Evolutionary conservation across 805 yeast genomes (phyloP), one percentile per base, ranked within the genome.

Genomic region (Candida maesae): DNA sequence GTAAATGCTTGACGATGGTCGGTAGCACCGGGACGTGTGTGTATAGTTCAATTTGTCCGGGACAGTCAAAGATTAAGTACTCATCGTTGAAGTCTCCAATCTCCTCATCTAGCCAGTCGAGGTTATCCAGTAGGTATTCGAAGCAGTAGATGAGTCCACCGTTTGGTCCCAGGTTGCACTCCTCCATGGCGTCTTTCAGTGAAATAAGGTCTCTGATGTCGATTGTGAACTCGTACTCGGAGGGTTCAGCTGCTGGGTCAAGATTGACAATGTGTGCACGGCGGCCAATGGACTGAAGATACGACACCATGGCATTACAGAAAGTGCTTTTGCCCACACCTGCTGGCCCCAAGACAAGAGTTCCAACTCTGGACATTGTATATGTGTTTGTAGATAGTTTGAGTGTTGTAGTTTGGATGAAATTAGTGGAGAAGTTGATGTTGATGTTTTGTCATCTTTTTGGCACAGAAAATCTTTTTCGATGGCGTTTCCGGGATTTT

Each of bases 91-190:
- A 93, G 48, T 93, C 98, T 14, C 99, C 99, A 44, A 93, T 84
- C 58, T 91, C 96, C 53, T 91, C 97, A 53, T 91, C 99, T 24
- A 93, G 66, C 99, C 99, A 93, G 66, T 93, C 99, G 46, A 93
- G 60, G 57, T 93, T 93, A 33, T 90, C 79, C 57, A 93, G 62
- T 25, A 93, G 68, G 58, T 90, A 87, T 65, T 93, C 98, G 60
- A 93, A 91, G 58, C 98, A 93, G 62, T 90, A 93, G 24, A 93
- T 70, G 36, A 93, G 66, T 0, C 95, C 97, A 36, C 99, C 99
- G 51, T 91, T 91, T 8, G 98, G 98, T 0, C 99, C 99, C 35
- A 87, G 65, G 26, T 84, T 83, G 68, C 91, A 69, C 61, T 91
- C 98, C 49, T 91, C 97, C 90, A 89, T 89, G 19, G 89, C 96